A percentile compares a stretch with the other conserved stretches of the same genome.
Evolutionary conservation across 2,329 filamentous ascomycete genomes (phyloP).

Genomic region (Ilyonectria destructans): DNA sequence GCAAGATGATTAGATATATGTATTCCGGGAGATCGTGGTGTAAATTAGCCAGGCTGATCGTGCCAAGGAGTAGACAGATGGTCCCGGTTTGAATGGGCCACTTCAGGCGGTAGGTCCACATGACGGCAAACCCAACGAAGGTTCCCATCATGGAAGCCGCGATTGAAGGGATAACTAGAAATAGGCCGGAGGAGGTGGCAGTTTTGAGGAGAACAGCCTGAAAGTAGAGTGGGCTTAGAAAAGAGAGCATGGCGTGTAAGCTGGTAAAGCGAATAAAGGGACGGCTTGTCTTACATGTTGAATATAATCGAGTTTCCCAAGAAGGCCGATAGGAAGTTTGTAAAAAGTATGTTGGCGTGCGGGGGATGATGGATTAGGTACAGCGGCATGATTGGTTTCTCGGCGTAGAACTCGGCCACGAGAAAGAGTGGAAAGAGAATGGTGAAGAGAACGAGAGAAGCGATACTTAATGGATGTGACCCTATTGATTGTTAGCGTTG

Average conservation of each 20-base stretch:
- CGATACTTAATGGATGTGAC: conserved; percentile 72
- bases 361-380: conserved; percentile 66
- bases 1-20: conserved; percentile 70
- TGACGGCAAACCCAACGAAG: conserved; percentile 75
- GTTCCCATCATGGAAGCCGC: conserved; percentile 70
- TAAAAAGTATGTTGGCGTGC: conserved; percentile 71
- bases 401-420: conserved; percentile 65
- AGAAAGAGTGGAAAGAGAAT: conserved; percentile 68
- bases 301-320: conserved; percentile 72
- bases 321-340: conserved; percentile 68
- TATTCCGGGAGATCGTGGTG: conserved; percentile 65
- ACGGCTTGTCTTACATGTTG: conserved; percentile 64
- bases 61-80: conserved; percentile 65
- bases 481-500: conserved; percentile 54
- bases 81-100: conserved; percentile 71
- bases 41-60: conserved; percentile 66
- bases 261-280: too few relatives aligned
- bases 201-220: conserved; percentile 81
- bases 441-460: conserved; percentile 65
- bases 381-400: conserved; percentile 74
- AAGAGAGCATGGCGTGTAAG: neutral
- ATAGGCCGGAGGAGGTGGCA: conserved; percentile 81
- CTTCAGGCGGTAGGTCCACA: conserved; percentile 72
- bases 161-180: conserved; percentile 76
- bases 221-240: conserved; percentile 78